Percentiles rank a stretch among this genome's conserved stretches.
Evolutionary conservation across 257 asterid species (phyloP).

Genomic region (Vinca minor): DNA sequence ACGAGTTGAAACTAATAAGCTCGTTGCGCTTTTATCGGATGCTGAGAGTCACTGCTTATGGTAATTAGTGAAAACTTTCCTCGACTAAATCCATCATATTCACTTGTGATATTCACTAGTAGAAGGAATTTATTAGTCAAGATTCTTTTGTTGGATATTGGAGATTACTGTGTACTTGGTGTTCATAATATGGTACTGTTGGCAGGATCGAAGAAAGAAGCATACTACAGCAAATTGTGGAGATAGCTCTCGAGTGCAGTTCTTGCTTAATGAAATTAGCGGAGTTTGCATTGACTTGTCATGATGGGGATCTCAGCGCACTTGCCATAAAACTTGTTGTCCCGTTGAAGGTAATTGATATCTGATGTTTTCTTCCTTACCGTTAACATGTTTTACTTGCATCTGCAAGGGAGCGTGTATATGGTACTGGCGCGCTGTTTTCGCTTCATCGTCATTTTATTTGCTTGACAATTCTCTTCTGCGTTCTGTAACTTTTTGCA

Average conservation of each 20-base stretch:
- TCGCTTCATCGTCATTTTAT: not conserved
- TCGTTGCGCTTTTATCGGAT: slow-evolving; percentile 43
- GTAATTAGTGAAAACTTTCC: slow-evolving; percentile 26
- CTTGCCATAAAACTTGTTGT: slow-evolving; percentile 38
- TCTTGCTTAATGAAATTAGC: slow-evolving; percentile 41
- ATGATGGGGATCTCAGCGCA: slow-evolving; percentile 45
- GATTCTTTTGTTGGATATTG: not conserved
- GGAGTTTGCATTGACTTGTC: slow-evolving; percentile 40
- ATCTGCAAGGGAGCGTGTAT: slow-evolving; percentile 1
- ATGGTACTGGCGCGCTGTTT: not conserved
- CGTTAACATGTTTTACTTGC: slow-evolving; percentile 1
- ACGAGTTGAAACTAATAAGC: slow-evolving; percentile 43
- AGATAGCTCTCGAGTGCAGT: slow-evolving; percentile 47
- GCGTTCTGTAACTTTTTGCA: not conserved
- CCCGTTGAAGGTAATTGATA: slow-evolving; percentile 56
- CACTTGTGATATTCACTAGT: not conserved
- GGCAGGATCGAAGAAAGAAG: slow-evolving; percentile 68
- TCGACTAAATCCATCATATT: not conserved
- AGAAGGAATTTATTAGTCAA: not conserved
- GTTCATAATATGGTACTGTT: slow-evolving; percentile 16
- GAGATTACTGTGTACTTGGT: slow-evolving; percentile 12
- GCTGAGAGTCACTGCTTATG: slow-evolving; percentile 62
- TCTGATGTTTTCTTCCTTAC: slow-evolving; percentile 13
- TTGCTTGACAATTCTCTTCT: not conserved
- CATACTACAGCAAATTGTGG: slow-evolving; percentile 48